Base-by-base conservation (phyloP, 257 asterid genomes). In the Salvia splendens region DNA sequence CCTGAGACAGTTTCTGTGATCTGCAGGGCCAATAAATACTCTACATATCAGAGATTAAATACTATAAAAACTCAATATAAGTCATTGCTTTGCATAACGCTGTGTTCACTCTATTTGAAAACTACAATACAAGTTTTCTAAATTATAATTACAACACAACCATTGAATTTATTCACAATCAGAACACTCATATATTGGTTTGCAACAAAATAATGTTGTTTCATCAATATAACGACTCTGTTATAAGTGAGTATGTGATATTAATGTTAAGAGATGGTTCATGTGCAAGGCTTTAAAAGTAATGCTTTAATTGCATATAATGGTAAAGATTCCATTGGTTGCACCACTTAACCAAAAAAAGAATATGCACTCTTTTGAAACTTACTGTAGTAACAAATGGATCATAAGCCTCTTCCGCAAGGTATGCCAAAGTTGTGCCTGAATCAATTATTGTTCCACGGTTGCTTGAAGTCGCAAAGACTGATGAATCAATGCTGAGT, bases 361-460 rank as follows among this genome's bases (percentile, higher is more conserved):
- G 38, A 58, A 36, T 4, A 17, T 24, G 30, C 30, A 12, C 1
- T 45, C 12, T 11, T 1, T 15, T 38, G 69, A 59, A 70, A 87
- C 94, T 74, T 85, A 93, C 99, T 36, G 95, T 87, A 55, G 78
- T 36, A 60, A 93, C 78, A 69, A 93, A 86, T 54, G 95, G 87
- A 54, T 85, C 89, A 75, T 85, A 90, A 41, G 99, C 99, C 67
- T 84, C 97, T 73, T 90, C 96, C 8, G 94, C 95, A 61, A 93
- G 85, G 81, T 93, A 93, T 33, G 97, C 92, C 74, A 93, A 82
- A 40, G 98, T 93, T 43, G 98, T 93, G 79, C 98, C 97, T 2
- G 97, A 93, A 75, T 93, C 99, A 61, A 93, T 82, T 77, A 93
- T 90, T 24, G 97, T 93, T 74, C 99, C 99, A 63, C 83, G 78